phyloP scores from a whole-genome alignment of 108 stramenopile species.

The Conticribra weissflogii region DNA sequence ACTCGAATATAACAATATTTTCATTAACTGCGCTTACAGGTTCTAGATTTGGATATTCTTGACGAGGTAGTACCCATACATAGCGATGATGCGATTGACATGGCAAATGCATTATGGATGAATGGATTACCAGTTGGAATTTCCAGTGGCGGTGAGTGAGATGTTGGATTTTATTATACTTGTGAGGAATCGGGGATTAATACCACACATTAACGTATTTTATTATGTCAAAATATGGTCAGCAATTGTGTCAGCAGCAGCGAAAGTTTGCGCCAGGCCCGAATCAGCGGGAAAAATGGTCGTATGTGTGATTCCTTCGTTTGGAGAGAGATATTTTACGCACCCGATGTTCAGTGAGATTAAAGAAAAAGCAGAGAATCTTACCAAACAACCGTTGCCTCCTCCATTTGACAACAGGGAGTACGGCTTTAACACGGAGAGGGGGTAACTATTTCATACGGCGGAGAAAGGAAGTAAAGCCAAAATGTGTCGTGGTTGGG shows the following conservation, averaged over 20 bases:
- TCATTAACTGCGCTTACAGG: slow-evolving; percentile 37
- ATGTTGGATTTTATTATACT: background rate
- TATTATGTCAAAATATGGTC: slow-evolving; percentile 66
- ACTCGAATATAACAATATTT: background rate
- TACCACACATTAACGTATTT: background rate
- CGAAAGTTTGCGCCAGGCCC: slow-evolving; percentile 63
- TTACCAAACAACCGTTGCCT: slow-evolving; percentile 64
- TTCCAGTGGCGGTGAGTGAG: slow-evolving; percentile 50
- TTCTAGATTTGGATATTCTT: slow-evolving; percentile 58
- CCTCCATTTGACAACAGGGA: slow-evolving; percentile 71
- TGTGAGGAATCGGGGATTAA: no score
- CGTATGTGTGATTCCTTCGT: slow-evolving; percentile 64
- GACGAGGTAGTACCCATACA: slow-evolving; percentile 75
- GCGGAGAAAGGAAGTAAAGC: background rate
- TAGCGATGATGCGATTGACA: slow-evolving; percentile 58
- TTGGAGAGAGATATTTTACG: slow-evolving; percentile 73
- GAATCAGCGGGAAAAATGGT: slow-evolving; percentile 75
- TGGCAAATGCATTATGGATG: slow-evolving; percentile 60
- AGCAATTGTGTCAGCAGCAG: slow-evolving; percentile 68
- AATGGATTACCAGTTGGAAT: slow-evolving; percentile 67
- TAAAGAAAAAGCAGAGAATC: slow-evolving; percentile 83
- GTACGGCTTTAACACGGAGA: slow-evolving; percentile 65
- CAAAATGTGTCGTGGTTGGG: no score
- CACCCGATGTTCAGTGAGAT: slow-evolving; percentile 83
- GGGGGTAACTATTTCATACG: slow-evolving; percentile 33